Evolutionary conservation across 768 basidiomycete species (phyloP).

Genomic region (Serendipita sp.): DNA sequence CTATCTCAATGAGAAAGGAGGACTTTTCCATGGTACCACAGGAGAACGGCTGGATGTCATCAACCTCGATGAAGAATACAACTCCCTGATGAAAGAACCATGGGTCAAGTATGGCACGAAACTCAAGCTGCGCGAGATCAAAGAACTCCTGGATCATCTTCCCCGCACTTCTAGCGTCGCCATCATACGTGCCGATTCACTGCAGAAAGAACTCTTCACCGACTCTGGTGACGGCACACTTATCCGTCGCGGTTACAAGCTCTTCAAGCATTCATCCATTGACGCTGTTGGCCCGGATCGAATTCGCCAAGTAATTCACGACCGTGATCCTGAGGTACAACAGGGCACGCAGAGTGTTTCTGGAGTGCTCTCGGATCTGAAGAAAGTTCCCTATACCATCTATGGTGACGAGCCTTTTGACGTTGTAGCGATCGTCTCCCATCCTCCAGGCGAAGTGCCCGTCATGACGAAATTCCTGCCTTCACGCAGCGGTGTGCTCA

Average conservation of each 20-base stretch:
- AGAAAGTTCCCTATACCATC: constrained; percentile 75
- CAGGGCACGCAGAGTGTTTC: constrained; percentile 73
- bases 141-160: constrained; percentile 94
- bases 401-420: constrained; percentile 99
- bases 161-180: constrained; percentile 97
- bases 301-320: constrained; percentile 85
- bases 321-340: constrained; percentile 86
- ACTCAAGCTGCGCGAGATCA: constrained; percentile 97
- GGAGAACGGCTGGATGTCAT: constrained; percentile 93
- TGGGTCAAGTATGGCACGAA: constrained; percentile 99
- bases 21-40: constrained; percentile 92
- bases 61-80: constrained; percentile 98
- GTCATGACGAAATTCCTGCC: constrained; percentile 88
- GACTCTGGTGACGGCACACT: constrained; percentile 96
- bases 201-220: constrained; percentile 98
- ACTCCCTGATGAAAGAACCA: constrained; percentile 88
- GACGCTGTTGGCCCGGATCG: constrained; percentile 83
- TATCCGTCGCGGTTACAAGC: constrained; percentile 94
- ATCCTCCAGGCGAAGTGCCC: constrained; percentile 75
- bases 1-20: constrained; percentile 96
- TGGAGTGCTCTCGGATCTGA: constrained; percentile 67
- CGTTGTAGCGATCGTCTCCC: constrained; percentile 84
- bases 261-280: constrained; percentile 75
- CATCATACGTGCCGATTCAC: constrained; percentile 80
- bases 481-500: constrained; percentile 76